These are phyloP conservation scores for Cerioporus squamosus DNA, from an alignment of 1,284 basidiomycete genomes.

Conservation along the genomic window DNA sequence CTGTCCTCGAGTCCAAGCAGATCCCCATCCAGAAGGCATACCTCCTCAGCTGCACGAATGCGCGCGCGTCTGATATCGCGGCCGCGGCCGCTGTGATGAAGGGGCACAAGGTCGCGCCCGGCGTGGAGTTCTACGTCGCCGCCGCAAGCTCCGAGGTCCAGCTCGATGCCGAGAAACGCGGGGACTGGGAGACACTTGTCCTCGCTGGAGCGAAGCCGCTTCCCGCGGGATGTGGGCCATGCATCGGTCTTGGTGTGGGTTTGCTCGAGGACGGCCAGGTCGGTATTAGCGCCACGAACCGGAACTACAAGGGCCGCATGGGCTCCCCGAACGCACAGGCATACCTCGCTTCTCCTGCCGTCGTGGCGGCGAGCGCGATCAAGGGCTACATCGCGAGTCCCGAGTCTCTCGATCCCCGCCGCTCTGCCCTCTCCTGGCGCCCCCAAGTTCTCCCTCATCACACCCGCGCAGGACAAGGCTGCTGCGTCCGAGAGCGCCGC, in stretches of 20 bases:
- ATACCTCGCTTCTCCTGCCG: slow-evolving; percentile 95
- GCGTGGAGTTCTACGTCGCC: slow-evolving; percentile 97
- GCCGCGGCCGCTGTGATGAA: slow-evolving; percentile 90
- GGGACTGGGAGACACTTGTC: slow-evolving; percentile 90
- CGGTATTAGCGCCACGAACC: slow-evolving; percentile 97
- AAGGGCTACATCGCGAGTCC: slow-evolving; percentile 93
- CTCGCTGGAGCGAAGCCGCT: slow-evolving; percentile 90
- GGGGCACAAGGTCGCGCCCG: slow-evolving; percentile 84
- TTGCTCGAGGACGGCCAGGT: slow-evolving; percentile 93
- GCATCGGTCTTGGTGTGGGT: slow-evolving; percentile 95
- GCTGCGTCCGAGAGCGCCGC: slow-evolving; percentile 32
- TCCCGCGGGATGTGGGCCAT: slow-evolving; percentile 97
- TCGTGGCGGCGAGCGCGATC: slow-evolving; percentile 94
- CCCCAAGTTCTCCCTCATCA: slow-evolving; percentile 64
- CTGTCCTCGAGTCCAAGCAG: slow-evolving; percentile 72
- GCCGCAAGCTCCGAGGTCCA: slow-evolving; percentile 94
- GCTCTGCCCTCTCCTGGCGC: slow-evolving; percentile 56
- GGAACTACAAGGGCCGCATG: slow-evolving; percentile 99
- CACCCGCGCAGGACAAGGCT: slow-evolving; percentile 35
- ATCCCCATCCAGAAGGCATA: slow-evolving; percentile 97
- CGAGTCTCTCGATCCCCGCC: slow-evolving; percentile 62
- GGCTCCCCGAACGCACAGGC: slow-evolving; percentile 94
- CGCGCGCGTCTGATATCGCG: slow-evolving; percentile 92
- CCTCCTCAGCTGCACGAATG: slow-evolving; percentile 98
- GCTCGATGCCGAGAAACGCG: slow-evolving; percentile 82